Percentiles rank a stretch among this genome's conserved stretches.
phyloP scores from a whole-genome alignment of 2,329 filamentous ascomycete species.

The Fusarium oligoseptatum region DNA sequence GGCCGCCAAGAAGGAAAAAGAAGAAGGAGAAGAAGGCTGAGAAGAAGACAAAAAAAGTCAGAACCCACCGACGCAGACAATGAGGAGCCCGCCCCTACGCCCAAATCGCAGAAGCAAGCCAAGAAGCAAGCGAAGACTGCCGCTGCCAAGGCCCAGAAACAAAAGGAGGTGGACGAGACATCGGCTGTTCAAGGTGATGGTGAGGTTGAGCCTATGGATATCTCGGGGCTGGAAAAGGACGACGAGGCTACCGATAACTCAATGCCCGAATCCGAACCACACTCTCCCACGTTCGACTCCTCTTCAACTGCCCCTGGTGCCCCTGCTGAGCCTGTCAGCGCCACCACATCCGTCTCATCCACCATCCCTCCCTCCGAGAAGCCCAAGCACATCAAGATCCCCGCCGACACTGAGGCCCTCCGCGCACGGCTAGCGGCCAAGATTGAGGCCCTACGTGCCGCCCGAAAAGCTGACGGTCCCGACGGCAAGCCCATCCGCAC shows the following conservation, averaged over 20 bases:
- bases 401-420: slow-evolving; percentile 79
- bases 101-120: slow-evolving; percentile 45
- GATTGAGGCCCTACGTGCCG: slow-evolving; percentile 86
- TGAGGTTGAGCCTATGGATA: slow-evolving; percentile 44
- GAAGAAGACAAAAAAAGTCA: slow-evolving; percentile 59
- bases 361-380: slow-evolving; percentile 71
- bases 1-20: slow-evolving; percentile 61
- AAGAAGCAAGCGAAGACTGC: slow-evolving; percentile 48
- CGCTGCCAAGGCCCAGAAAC: slow-evolving; percentile 28
- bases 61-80: slow-evolving; percentile 52
- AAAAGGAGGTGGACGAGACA: slow-evolving; percentile 34
- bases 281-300: slow-evolving; percentile 69
- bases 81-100: slow-evolving; percentile 33
- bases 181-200: slow-evolving; percentile 21
- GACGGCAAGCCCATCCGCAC: slow-evolving; percentile 84
- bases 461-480: slow-evolving; percentile 87
- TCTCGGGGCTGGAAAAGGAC: slow-evolving; percentile 51
- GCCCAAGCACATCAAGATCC: slow-evolving; percentile 75
- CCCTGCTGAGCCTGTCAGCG: slow-evolving; percentile 64
- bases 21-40: slow-evolving; percentile 58
- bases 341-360: slow-evolving; percentile 78
- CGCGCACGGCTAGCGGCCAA: slow-evolving; percentile 83
- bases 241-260: slow-evolving; percentile 62
- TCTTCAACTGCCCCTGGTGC: slow-evolving; percentile 56
- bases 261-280: slow-evolving; percentile 64